These are phyloP conservation scores for Hygrocybe coccinea DNA, from an alignment of 768 basidiomycete species.

Conservation along the genomic window DNA sequence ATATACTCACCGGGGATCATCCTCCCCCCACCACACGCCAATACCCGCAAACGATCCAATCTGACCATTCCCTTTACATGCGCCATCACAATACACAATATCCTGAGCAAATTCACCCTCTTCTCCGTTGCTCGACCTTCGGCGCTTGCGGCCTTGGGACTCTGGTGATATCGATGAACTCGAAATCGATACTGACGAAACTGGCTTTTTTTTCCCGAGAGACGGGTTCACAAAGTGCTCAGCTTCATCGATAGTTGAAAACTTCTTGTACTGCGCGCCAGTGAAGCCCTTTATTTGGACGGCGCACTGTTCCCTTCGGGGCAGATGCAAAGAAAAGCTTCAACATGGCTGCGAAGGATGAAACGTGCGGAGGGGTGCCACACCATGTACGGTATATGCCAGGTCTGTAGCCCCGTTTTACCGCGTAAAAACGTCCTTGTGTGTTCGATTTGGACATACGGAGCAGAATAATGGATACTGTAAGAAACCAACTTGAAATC, in stretches of 20 bases:
- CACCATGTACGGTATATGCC: conserved; percentile 77
- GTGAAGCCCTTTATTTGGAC: conserved; percentile 61
- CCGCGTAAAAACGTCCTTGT: conserved; percentile 66
- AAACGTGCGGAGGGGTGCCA: not conserved
- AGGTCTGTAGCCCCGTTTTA: conserved; percentile 53
- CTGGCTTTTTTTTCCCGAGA: conserved; percentile 9
- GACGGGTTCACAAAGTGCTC: conserved; percentile 41
- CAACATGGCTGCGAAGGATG: conserved; percentile 3
- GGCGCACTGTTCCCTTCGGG: conserved; percentile 66
- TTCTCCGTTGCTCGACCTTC: conserved; percentile 19
- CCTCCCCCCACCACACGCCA: conserved; percentile 83
- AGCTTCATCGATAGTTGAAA: conserved; percentile 53
- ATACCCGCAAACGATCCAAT: conserved; percentile 65
- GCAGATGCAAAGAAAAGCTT: not conserved
- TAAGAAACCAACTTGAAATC: no score
- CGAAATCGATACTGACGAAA: not conserved
- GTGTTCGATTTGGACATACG: conserved; percentile 17
- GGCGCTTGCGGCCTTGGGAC: conserved; percentile 34
- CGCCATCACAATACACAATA: conserved; percentile 83
- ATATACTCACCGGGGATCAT: conserved; percentile 62
- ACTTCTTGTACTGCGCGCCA: conserved; percentile 64
- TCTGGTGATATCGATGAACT: not conserved
- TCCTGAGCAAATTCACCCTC: conserved; percentile 33
- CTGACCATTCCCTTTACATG: conserved; percentile 79
- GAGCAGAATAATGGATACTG: not conserved